Evolutionary conservation across 768 basidiomycete species (phyloP).

Genomic region (Lactarius pseudohatsudake): DNA sequence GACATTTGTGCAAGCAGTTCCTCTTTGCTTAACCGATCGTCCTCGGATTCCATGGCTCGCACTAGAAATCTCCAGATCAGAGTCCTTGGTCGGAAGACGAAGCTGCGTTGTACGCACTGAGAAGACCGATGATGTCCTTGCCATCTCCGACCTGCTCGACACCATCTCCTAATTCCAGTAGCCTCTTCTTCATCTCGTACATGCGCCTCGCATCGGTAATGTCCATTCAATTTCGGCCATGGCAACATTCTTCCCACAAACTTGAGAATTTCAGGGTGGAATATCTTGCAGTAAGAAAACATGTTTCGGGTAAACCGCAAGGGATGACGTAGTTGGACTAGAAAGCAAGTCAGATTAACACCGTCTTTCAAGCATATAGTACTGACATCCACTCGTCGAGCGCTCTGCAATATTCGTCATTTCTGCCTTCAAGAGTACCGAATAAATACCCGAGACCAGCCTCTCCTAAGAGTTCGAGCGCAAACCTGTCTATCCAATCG

Average conservation of each 20-base stretch:
- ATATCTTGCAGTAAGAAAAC: constrained; percentile 9
- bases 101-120: not conserved
- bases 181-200: constrained; percentile 40
- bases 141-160: too few species aligned
- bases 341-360: constrained; percentile 9
- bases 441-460: constrained; percentile 3
- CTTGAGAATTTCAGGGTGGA: constrained; percentile 36
- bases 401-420: constrained; percentile 30
- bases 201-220: constrained; percentile 38
- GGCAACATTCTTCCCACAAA: constrained; percentile 39
- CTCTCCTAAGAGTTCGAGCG: constrained; percentile 24
- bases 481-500: constrained; percentile 7
- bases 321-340: constrained; percentile 6
- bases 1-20: constrained; percentile 44
- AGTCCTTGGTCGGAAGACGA: not conserved
- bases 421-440: constrained; percentile 3
- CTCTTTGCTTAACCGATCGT: constrained; percentile 32
- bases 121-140: not conserved
- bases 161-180: constrained; percentile 35
- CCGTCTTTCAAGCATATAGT: not conserved
- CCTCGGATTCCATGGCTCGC: constrained; percentile 27
- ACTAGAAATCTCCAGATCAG: constrained; percentile 33
- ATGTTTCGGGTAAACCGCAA: constrained; percentile 22
- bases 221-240: constrained; percentile 35
- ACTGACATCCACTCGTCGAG: constrained; percentile 30